phyloP scores from a whole-genome alignment of 257 asterid genomes.

The Nicotiana sylvestris region DNA sequence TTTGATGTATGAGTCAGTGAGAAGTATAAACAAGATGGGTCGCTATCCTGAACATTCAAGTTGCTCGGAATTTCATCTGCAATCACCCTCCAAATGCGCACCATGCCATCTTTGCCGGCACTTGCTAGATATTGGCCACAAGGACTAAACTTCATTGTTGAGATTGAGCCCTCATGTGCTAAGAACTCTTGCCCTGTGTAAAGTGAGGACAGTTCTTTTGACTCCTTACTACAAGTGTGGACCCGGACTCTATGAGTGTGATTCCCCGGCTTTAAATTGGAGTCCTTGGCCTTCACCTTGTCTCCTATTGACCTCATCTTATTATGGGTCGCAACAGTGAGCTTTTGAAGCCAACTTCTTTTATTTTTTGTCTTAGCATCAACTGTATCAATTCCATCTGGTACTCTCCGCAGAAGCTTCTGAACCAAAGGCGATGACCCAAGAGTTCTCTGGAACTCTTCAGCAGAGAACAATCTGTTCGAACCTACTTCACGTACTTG shows the following conservation, averaged over 20 bases:
- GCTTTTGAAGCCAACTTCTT: constrained; percentile 55
- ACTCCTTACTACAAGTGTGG: constrained; percentile 34
- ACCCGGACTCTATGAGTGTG: constrained; percentile 41
- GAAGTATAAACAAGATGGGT: constrained; percentile 67
- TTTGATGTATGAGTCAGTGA: constrained; percentile 53
- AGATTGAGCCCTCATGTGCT: constrained; percentile 81
- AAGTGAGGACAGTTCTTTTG: constrained; percentile 69
- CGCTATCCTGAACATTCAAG: constrained; percentile 37
- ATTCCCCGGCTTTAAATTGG: constrained; percentile 17
- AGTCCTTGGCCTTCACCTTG: constrained; percentile 28
- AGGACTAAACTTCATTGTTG: constrained; percentile 83
- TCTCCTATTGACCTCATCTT: constrained; percentile 35
- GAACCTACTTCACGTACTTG: constrained; percentile 54
- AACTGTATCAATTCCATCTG: constrained; percentile 20
- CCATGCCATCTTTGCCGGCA: constrained; percentile 81
- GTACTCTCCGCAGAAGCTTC: constrained; percentile 42
- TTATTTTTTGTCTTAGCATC: constrained; percentile 45
- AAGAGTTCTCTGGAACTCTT: constrained; percentile 56
- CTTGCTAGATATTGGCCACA: constrained; percentile 86
- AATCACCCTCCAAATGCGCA: constrained; percentile 84
- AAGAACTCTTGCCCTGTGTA: constrained; percentile 71
- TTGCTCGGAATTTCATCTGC: constrained; percentile 46
- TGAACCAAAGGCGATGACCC: constrained; percentile 61
- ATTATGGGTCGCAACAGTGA: constrained; percentile 30
- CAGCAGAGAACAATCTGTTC: constrained; percentile 42